A percentile compares a stretch with the other conserved stretches of the same genome.
Evolutionary conservation across 805 yeast genomes (phyloP).

Genomic region (Babjeviella inositovora): DNA sequence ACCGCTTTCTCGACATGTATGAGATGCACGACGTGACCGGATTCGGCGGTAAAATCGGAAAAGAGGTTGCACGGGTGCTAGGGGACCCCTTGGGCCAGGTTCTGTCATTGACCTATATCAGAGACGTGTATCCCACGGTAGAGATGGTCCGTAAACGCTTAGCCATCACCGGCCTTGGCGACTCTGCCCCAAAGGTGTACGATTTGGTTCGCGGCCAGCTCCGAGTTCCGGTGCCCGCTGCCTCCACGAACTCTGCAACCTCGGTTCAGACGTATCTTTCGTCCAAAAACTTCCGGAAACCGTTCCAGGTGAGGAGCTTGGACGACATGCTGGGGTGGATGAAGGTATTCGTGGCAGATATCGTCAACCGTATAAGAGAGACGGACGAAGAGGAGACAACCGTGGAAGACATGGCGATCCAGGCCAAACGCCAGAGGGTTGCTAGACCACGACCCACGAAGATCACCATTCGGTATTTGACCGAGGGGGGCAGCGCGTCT

Average conservation of each 20-base stretch:
- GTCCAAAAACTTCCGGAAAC: slow-evolving; percentile 58
- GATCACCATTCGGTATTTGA: slow-evolving; percentile 19
- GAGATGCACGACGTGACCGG: slow-evolving; percentile 72
- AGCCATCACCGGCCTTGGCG: slow-evolving; percentile 22
- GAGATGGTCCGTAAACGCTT: slow-evolving; percentile 13
- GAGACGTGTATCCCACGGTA: slow-evolving; percentile 24
- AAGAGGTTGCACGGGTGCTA: slow-evolving; percentile 30
- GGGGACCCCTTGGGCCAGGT: slow-evolving; percentile 25
- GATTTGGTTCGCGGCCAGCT: slow-evolving; percentile 50
- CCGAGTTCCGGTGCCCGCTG: slow-evolving; percentile 32
- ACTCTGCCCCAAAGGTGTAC: slow-evolving; percentile 37
- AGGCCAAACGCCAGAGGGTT: slow-evolving; percentile 9
- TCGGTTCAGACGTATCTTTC: slow-evolving; percentile 81
- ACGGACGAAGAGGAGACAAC: slow-evolving; percentile 41
- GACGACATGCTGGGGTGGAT: slow-evolving; percentile 66
- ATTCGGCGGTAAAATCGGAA: slow-evolving; percentile 83
- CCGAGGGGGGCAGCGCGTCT: slow-evolving; percentile 7
- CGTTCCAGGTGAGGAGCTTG: slow-evolving; percentile 27
- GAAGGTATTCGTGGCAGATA: slow-evolving; percentile 67
- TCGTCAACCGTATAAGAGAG: slow-evolving; percentile 56
- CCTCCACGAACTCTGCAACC: slow-evolving; percentile 38
- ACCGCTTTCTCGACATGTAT: slow-evolving; percentile 39
- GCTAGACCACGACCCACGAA: slow-evolving; percentile 36
- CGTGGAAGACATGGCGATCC: slow-evolving; percentile 5
- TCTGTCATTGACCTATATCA: slow-evolving; percentile 29